Evolutionary conservation across 2,329 filamentous ascomycete genomes (phyloP).

Genomic region (Penicillium paneum): DNA sequence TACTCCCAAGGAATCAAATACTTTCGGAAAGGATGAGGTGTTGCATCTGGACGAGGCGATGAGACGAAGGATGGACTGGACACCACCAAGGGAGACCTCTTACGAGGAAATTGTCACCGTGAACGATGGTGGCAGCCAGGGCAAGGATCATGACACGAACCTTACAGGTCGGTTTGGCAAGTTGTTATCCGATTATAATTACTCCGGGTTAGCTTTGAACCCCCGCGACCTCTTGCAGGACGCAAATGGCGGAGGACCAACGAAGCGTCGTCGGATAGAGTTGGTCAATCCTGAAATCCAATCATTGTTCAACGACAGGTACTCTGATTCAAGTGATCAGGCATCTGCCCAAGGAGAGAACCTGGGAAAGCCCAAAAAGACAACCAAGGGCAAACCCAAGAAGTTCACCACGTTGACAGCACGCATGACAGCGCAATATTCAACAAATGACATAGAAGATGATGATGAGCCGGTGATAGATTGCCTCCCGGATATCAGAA

Average conservation of each 20-base stretch:
- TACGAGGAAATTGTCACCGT: constrained; percentile 21
- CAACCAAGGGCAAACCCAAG: constrained; percentile 58
- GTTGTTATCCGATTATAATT: constrained; percentile 43
- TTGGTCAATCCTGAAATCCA: constrained; percentile 27
- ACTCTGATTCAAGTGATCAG: constrained; percentile 8
- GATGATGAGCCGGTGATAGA: constrained; percentile 11
- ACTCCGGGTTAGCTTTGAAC: constrained; percentile 23
- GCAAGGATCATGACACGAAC: neutral
- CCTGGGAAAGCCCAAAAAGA: constrained; percentile 17
- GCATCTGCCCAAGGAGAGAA: constrained; percentile 13
- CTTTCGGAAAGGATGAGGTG: constrained; percentile 19
- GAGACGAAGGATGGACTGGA: constrained; percentile 63
- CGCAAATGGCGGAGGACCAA: constrained; percentile 26
- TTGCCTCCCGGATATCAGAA: constrained; percentile 9
- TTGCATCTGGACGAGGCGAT: constrained; percentile 48
- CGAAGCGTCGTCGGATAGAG: constrained; percentile 40
- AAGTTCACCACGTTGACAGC: constrained; percentile 76
- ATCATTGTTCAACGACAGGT: constrained; percentile 9
- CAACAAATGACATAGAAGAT: constrained; percentile 33
- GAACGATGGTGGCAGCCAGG: constrained; percentile 4
- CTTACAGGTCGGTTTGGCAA: constrained; percentile 28
- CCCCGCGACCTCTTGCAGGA: constrained; percentile 11
- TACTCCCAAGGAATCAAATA: constrained; percentile 11
- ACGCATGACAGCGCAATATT: constrained; percentile 69
- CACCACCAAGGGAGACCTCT: constrained; percentile 54